Conservation (phyloP, 768 basidiomycete genomes). For the Wakefieldia striispora region DNA sequence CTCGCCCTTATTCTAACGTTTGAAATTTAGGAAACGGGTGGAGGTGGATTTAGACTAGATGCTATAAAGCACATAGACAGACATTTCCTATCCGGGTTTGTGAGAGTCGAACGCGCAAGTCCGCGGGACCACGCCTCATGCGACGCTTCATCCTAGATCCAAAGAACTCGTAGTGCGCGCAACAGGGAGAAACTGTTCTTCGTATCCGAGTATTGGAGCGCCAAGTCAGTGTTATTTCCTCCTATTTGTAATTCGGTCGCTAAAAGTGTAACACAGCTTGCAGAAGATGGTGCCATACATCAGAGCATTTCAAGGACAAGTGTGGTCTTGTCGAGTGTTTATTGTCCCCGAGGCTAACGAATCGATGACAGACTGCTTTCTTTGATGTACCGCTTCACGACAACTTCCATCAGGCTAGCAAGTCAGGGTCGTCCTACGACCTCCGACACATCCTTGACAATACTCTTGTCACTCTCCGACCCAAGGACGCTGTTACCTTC, state of each 20-base stretch:
- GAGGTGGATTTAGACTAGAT: slow-evolving; percentile 79
- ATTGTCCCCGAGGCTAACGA: background rate
- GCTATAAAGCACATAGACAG: slow-evolving; percentile 89
- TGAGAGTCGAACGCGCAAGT: slow-evolving; percentile 32
- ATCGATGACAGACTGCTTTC: slow-evolving; percentile 62
- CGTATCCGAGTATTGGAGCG: slow-evolving; percentile 83
- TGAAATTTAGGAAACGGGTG: slow-evolving; percentile 56
- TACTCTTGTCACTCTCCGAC: slow-evolving; percentile 65
- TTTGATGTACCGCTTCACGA: slow-evolving; percentile 91
- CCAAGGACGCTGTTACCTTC: slow-evolving; percentile 84
- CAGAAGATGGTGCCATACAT: slow-evolving; percentile 56
- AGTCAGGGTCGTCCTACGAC: slow-evolving; percentile 64
- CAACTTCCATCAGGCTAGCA: slow-evolving; percentile 78
- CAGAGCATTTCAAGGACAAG: slow-evolving; percentile 62
- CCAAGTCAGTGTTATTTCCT: slow-evolving; percentile 44
- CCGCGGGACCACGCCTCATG: background rate
- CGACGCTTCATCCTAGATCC: slow-evolving; percentile 40
- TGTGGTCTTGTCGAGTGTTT: slow-evolving; percentile 26
- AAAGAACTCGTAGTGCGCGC: slow-evolving; percentile 44
- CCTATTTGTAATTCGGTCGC: background rate
- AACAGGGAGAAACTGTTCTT: slow-evolving; percentile 56
- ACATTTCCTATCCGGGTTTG: slow-evolving; percentile 67
- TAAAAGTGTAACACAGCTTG: slow-evolving; percentile 34
- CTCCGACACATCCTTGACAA: slow-evolving; percentile 69
- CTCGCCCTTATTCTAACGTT: background rate